These are phyloP conservation scores for Ceriops zippeliana DNA, from an alignment of 345 rosid species.

Conservation along the genomic window DNA sequence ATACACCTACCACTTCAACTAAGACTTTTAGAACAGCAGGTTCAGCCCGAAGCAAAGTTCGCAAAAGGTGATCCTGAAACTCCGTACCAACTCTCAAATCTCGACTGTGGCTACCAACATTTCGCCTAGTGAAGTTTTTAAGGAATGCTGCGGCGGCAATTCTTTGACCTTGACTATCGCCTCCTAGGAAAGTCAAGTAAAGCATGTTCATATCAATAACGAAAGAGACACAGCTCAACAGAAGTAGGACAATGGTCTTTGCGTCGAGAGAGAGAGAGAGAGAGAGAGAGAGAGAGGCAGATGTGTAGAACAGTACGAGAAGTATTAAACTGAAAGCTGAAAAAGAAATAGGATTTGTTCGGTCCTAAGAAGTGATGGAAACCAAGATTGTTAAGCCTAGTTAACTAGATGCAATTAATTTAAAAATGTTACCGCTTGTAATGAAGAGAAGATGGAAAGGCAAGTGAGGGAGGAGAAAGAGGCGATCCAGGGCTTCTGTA, in stretches of 20 bases:
- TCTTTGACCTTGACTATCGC: conserved; percentile 54
- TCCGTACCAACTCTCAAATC: conserved; percentile 50
- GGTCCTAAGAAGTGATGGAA: no score
- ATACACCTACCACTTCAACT: conserved; percentile 62
- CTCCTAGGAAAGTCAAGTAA: conserved; percentile 35
- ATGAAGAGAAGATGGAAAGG: conserved; percentile 72
- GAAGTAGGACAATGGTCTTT: no score
- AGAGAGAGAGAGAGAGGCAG: background rate
- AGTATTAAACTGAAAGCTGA: background rate
- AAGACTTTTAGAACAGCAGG: conserved; percentile 63
- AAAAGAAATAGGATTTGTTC: no score
- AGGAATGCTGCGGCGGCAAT: conserved; percentile 76
- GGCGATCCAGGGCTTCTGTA: conserved; percentile 61
- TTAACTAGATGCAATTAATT: no score
- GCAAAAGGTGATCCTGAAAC: conserved; percentile 70
- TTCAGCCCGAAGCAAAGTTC: conserved; percentile 57
- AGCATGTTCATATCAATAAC: background rate
- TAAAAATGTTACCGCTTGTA: conserved; percentile 40
- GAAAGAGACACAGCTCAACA: background rate
- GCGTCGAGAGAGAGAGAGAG: background rate
- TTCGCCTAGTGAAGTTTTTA: conserved; percentile 62
- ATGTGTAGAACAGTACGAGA: background rate
- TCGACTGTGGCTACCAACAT: conserved; percentile 29
- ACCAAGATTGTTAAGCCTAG: no score
- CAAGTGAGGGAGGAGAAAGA: conserved; percentile 57